Base-by-base conservation (phyloP, 768 basidiomycete genomes). In the Mycena olivaceomarginata region DNA sequence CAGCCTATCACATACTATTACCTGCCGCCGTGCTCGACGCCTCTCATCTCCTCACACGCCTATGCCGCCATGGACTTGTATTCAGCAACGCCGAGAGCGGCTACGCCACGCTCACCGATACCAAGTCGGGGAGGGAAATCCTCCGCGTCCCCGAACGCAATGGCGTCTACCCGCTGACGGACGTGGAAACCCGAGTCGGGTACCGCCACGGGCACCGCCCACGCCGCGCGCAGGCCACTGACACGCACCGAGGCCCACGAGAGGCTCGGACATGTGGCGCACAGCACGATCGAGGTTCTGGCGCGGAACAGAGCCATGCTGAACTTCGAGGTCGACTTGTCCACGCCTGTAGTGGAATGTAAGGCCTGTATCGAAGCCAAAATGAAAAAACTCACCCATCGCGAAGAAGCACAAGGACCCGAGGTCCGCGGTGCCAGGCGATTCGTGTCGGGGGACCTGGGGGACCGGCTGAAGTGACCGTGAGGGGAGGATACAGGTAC, bases 401-500 rank as follows among this genome's bases (percentile, higher is more conserved):
- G 18, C 72, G 4, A 73, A 73, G 37, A 65, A 73, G 51, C 68
- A 57, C n/a, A 48, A 48, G 48, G 68, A 70, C 51, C 68, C 68
- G 5, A 51, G 51, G 48, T 70, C 68, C 18, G 39, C 59, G 68
- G 40, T 11, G 5, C 46, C 68, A 13, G 53, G 68, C 20, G 68
- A 59, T 31, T 73, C 64, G 72, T 73, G 31, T 73, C 72, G 1
- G 72, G 62, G 39, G 79, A 84, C 69, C 70, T 84, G 4, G 82
- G 66, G 81, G 83, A 12, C 81, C 80, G 2, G 64, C 81, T 9
- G 69, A 59, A 25, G 25, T 25, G 2, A 7, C 43, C 0, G 70
- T 69, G 0, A 2, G 76, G 31, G 31, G 31, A 3, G 31, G 31
- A 31, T 31, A 31, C 31, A 31, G 4, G 31, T 31, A 31, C 4